Base-by-base conservation (phyloP, 169 alveolate species). In the Cystoisospora suis region DNA sequence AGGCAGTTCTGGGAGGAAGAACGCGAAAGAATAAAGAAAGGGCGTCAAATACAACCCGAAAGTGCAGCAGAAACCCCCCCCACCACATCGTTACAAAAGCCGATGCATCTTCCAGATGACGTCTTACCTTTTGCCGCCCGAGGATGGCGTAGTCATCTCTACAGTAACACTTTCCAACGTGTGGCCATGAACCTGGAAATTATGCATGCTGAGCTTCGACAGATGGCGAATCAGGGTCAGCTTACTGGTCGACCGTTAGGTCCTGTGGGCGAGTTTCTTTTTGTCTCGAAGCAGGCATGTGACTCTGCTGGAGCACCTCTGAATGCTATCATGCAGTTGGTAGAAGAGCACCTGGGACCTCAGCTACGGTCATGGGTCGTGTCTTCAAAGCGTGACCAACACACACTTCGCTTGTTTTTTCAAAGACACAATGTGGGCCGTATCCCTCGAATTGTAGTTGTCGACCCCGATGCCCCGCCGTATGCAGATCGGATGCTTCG, bases 241-340 rank as follows among this genome's bases (percentile, higher is more conserved):
- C 40, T 86, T 7, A 29, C 40, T 5, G 23, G 32, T 42, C 56
- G 32, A 44, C 89, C 89, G 46, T 27, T 83, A 61, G 89, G 89
- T 23, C 89, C 89, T 34, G 79, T 83, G 4, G 89, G 81, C 58
- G 89, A 83, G 89, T 40, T 58, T 32, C 80, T 83, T 29, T 59
- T 58, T 29, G 89, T 83, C 2, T 42, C 34, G 40, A 34, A 15
- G 34, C 81, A 53, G 3, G 89, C 77, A 15, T 83, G 89, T 44
- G 44, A 6, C 40, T 77, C 89, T 4, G 89, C 89, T 15, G 80
- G 61, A 3, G 89, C 70, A 42, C 89, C 89, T 1, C 53, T 59
- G 0, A 44, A 9, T 3, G 56, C 91, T 20, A 59, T 79, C 40
- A 38, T 20, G 47, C 86, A 85, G 3, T 23, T 86, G 20, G 36